Conservation (phyloP, 768 basidiomycete species). For the Lyophyllum shimeji region DNA sequence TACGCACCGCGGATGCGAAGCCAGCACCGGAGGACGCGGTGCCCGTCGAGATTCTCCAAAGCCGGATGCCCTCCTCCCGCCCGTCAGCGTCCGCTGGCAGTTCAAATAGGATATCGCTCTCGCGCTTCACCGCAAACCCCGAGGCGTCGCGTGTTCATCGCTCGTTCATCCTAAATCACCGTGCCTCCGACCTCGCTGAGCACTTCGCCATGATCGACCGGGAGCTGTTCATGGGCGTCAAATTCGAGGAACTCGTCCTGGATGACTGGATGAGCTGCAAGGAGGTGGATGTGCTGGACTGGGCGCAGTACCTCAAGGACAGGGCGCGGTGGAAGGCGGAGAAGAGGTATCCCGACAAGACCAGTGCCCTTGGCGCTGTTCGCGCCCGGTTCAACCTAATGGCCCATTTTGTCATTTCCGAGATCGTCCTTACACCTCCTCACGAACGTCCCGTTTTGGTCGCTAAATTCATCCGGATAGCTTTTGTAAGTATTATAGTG, state of each 20-base stretch:
- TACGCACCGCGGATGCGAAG: conserved; percentile 40
- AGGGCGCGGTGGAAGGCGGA: conserved; percentile 68
- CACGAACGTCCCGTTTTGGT: conserved; percentile 64
- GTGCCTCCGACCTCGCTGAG: conserved; percentile 63
- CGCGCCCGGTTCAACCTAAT: conserved; percentile 85
- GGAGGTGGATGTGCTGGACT: conserved; percentile 75
- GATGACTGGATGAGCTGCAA: conserved; percentile 66
- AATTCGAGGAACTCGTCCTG: conserved; percentile 85
- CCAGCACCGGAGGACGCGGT: conserved; percentile 61
- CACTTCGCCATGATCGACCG: conserved; percentile 89
- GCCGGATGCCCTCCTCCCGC: conserved; percentile 42
- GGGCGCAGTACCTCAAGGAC: conserved; percentile 80
- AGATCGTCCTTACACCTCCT: conserved; percentile 75
- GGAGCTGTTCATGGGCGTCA: conserved; percentile 80
- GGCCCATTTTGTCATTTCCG: conserved; percentile 76
- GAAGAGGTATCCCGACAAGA: conserved; percentile 54
- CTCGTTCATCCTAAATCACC: conserved; percentile 69
- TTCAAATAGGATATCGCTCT: conserved; percentile 22
- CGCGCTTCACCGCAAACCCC: conserved; percentile 32
- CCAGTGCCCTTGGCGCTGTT: conserved; percentile 70
- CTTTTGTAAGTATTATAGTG: conserved; percentile 58
- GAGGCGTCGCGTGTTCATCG: conserved; percentile 50
- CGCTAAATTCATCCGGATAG: conserved; percentile 81
- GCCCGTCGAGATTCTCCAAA: conserved; percentile 64
- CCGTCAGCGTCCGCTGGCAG: conserved; percentile 22